Percentiles rank a stretch among this genome's conserved stretches.
Evolutionary conservation across 2,329 filamentous ascomycete species (phyloP).

Genomic region (Aspergillus sp.): DNA sequence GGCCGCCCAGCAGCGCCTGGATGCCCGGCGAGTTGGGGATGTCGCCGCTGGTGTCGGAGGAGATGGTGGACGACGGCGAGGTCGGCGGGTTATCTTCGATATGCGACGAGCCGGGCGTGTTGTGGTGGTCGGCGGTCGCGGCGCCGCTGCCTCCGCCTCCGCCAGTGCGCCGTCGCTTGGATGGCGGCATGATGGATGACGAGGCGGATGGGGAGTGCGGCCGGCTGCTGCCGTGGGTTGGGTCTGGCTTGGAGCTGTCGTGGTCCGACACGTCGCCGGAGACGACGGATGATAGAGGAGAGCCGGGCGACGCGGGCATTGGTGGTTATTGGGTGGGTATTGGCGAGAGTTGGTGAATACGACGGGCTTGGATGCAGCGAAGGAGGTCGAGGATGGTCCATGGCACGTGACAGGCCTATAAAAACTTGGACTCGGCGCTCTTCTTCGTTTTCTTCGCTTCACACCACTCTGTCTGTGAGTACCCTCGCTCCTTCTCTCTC

Average conservation of each 20-base stretch:
- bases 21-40: slow-evolving; percentile 62
- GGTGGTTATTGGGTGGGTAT: slow-evolving; percentile 6
- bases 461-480: too few species aligned
- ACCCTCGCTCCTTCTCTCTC: too few species aligned
- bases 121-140: slow-evolving; percentile 40
- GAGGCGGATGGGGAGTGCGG: slow-evolving; percentile 32
- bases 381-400: neutral
- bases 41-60: slow-evolving; percentile 81
- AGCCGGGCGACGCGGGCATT: slow-evolving; percentile 50
- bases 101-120: slow-evolving; percentile 41
- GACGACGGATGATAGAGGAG: slow-evolving; percentile 55
- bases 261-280: slow-evolving; percentile 50
- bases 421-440: neutral
- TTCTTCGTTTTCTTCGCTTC: neutral
- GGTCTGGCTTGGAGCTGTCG: slow-evolving; percentile 47
- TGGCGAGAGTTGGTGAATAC: slow-evolving; percentile 1
- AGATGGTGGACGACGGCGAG: slow-evolving; percentile 61
- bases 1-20: slow-evolving; percentile 30
- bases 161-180: slow-evolving; percentile 41
- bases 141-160: too few species aligned
- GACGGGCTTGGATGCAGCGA: neutral
- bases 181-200: slow-evolving; percentile 33
- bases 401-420: neutral
- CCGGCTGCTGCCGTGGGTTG: too few species aligned
- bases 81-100: slow-evolving; percentile 32